These are phyloP conservation scores for Nicotiana attenuata DNA, from an alignment of 257 asterid species.

Conservation along the genomic window DNA sequence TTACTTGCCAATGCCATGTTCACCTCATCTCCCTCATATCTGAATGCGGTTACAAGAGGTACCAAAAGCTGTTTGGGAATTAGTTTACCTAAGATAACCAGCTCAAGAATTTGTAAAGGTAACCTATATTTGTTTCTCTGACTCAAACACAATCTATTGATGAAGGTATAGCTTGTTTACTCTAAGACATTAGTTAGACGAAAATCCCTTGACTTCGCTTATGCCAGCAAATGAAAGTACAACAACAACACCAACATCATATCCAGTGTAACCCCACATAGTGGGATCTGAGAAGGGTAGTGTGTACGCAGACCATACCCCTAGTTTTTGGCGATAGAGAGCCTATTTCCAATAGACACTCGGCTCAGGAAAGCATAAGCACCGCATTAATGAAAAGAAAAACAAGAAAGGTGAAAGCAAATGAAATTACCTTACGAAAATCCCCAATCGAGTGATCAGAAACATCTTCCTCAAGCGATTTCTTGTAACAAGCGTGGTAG, in stretches of 20 bases:
- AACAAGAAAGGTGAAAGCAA: too few relatives aligned
- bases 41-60: conserved; percentile 75
- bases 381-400: too few relatives aligned
- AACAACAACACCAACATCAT: too few relatives aligned
- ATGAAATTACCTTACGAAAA: conserved; percentile 53
- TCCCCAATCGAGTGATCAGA: conserved; percentile 71
- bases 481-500: conserved; percentile 61
- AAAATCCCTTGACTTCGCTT: background rate
- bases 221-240: background rate
- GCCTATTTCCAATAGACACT: too few relatives aligned
- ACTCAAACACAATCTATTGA: background rate
- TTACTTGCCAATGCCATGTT: conserved; percentile 57
- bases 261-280: too few relatives aligned
- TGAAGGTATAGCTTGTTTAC: background rate
- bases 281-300: too few relatives aligned
- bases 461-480: conserved; percentile 86
- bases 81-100: background rate
- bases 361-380: too few relatives aligned
- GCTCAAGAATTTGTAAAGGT: background rate
- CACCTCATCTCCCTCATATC: conserved; percentile 84
- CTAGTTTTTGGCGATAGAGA: too few relatives aligned
- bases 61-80: conserved; percentile 64
- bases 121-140: background rate
- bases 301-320: too few relatives aligned
- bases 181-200: background rate